Evolutionary conservation across 2,329 filamentous ascomycete genomes (phyloP), one percentile per base, ranked within the genome.

Genomic region (Gyromitra esculenta): DNA sequence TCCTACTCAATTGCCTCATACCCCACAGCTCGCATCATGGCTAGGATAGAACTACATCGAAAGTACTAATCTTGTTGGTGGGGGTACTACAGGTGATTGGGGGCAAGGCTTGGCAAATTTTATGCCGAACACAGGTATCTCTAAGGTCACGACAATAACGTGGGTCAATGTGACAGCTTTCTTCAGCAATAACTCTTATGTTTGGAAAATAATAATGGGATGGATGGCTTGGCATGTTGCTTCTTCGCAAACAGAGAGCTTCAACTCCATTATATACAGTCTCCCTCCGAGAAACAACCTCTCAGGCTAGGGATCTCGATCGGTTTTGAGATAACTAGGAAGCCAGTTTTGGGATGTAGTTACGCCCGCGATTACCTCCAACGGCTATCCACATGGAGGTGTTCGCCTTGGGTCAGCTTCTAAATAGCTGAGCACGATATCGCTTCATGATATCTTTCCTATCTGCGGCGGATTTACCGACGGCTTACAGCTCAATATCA

Each of bases 31-130:
- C 41, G 11, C 65, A 70, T 59, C 48, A 18, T 65, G 31, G 65
- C 25, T 35, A 57, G 57, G 48, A 70, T 48, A 39, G 39, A 63
- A 65, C 50, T 39, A 41, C 43, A 50, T 59, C 41, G 48, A 69
- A 35, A 37, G 57, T 64, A 52, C 52, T 64, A 41, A 48, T 70
- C 45, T 57, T 62, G 21, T 62, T 69, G 13, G 54, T 67, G 56
- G 63, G 56, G 68, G 68, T 64, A 64, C 68, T 72, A 65, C 67
- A 72, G 35, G 41, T 64, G 21, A 37, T 45, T 65, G 31, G 59
- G 65, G 13, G 13, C 48, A n/a, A n/a, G 48, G 25, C 65, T 75
- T 65, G 62, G 70, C 62, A 52, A 57, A 50, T 5, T 21, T 56
- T 54, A 45, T 67, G 41, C 68, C 43, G 21, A 57, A 9, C 37